Evolutionary conservation across 2,329 filamentous ascomycete genomes (phyloP), one percentile per base, ranked within the genome.

Genomic region (Colletotrichum sansevieriae): DNA sequence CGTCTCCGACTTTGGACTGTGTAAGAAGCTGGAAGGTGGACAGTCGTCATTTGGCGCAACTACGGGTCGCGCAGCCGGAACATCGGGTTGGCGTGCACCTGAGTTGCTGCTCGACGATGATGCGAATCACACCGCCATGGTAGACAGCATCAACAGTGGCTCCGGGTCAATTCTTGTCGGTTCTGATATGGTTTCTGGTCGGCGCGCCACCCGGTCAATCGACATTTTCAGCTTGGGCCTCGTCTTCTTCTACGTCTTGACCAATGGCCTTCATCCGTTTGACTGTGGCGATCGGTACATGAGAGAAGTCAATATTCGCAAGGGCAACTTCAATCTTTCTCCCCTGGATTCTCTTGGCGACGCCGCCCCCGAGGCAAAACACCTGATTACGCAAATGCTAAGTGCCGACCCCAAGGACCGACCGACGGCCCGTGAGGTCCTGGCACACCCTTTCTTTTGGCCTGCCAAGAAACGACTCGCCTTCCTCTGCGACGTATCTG

Each of bases 241-340:
- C 61, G 94, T 99, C n/a, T 99, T 98, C 83, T 98, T 95, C 82
- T 99, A 98, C 78, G 95, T 98, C n/a, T 85, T 99, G 68, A 98
- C 95, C 1, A 92, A 94, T 71, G 96, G 96, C 15, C 89, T 87
- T 1, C 96, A 99, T 78, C 96, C 96, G 0, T 99, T 97, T 75
- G 95, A 98, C 77, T 95, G 94, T 71, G 95, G 96, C 64, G 94
- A 96, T 76, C 90, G 94, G 57, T 98, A 96, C 83, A 97, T 97
- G 89, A 90, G 96, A 60, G 96, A 99, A 80, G 92, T 97, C 74
- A 98, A 99, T 79, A 98, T 99, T 75, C 94, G 97, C 75, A 97
- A 97, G 78, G 93, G 93, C 72, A 90, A 91, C 66, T 92, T 91
- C 77, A 91, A 91, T 74, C 85, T 97, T 37, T 83, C 87, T 52